Evolutionary conservation across 192 early-diverging fungal species (phyloP), one percentile per base, ranked within the genome.

Genomic region (Coemansia sp.): DNA sequence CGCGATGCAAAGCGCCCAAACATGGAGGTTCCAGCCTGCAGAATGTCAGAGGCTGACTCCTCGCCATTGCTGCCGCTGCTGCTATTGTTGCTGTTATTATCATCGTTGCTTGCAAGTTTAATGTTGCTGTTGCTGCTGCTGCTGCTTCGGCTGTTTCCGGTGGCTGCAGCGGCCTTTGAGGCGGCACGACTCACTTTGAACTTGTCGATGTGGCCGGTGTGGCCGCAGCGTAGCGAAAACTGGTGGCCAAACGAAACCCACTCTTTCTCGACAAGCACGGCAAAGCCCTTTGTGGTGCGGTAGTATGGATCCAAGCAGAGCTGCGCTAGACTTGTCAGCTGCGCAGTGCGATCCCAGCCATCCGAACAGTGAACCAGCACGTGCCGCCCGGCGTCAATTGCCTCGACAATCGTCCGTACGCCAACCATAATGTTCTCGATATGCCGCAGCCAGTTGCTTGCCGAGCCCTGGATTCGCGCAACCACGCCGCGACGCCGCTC

Each of bases 211-310:
- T 92, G 89, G 32, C 91, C 89, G n/a, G 92, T 75, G 70, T 95
- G 95, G 1, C 95, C 97, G 64, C 93, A 92, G 13, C 97, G 89
- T 79, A 94, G 91, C 37, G 89, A 84, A 73, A 99, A 99, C 71
- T 99, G 97, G 84, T 94, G 92, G 38, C 97, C 97, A 86, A 97
- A 97, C 16, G 94, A 92, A 23, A 95, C 87, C 97, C 97, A 99
- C 67, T 99, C 97, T 75, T 99, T 99, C 75, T 96, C 95, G 21
- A 99, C 82, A 61, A 99, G 80, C 10, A 95, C 88, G 38, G 88
- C 87, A 74, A 99, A 95, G 7, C 97, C 97, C 53, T 84, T 80
- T n/a, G 94, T 87, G 6, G 97, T 96, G 62, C 97, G 93, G 77
- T 96, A 99, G 75, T 89, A 98, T 6, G 97, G 96, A 53, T 99